phyloP scores from a whole-genome alignment of 2,329 filamentous ascomycete genomes.

The Phyllosticta capitalensis region DNA sequence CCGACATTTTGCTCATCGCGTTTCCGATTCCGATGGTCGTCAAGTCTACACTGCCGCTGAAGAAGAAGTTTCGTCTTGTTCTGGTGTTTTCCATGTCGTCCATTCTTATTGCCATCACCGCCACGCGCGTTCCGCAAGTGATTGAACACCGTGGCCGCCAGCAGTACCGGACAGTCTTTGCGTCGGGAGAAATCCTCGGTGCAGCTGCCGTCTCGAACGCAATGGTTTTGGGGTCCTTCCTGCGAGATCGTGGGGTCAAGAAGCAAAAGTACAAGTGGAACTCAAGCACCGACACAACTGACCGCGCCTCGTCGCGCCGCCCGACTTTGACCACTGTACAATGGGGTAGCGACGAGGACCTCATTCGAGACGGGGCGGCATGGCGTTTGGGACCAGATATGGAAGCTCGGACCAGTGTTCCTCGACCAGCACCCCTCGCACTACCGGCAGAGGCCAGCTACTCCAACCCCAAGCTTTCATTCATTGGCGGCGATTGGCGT shows the following conservation, averaged over 20 bases:
- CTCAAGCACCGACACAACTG: slow-evolving; percentile 43
- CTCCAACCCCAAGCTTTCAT: slow-evolving; percentile 1
- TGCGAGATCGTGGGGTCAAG: slow-evolving; percentile 82
- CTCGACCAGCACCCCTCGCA: slow-evolving; percentile 18
- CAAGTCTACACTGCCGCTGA: slow-evolving; percentile 62
- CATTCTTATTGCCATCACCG: slow-evolving; percentile 66
- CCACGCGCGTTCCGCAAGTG: slow-evolving; percentile 72
- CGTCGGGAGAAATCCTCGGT: slow-evolving; percentile 82
- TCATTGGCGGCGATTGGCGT: slow-evolving; percentile 20
- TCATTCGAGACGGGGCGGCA: slow-evolving; percentile 65
- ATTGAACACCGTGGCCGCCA: slow-evolving; percentile 63
- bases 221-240: slow-evolving; percentile 83
- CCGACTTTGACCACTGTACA: slow-evolving; percentile 57
- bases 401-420: slow-evolving; percentile 18
- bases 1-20: slow-evolving; percentile 75
- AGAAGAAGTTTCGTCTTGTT: slow-evolving; percentile 70
- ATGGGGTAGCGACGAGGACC: slow-evolving; percentile 86
- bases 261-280: slow-evolving; percentile 67
- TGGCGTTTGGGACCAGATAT: slow-evolving; percentile 52
- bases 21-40: slow-evolving; percentile 88
- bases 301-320: slow-evolving; percentile 48
- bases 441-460: slow-evolving; percentile 16
- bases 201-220: slow-evolving; percentile 81
- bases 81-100: slow-evolving; percentile 78
- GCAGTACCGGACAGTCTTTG: slow-evolving; percentile 78